These are phyloP conservation scores for Fusarium lateritium DNA, from an alignment of 2,329 filamentous ascomycete genomes.

Conservation along the genomic window DNA sequence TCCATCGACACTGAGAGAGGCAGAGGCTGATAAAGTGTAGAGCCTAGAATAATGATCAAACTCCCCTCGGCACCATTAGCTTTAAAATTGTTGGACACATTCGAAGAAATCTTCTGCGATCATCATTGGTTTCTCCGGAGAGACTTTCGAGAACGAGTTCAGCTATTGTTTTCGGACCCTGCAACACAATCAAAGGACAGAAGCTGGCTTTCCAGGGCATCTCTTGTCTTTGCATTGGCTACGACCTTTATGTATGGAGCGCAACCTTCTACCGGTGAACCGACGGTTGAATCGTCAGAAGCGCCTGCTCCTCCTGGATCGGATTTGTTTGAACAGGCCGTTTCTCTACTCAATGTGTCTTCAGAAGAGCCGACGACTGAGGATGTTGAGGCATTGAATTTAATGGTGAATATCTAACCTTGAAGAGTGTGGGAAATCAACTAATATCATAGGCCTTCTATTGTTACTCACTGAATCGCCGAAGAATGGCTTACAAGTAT, in stretches of 20 bases:
- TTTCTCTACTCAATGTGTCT: background rate
- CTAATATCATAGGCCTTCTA: background rate
- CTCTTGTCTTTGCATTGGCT: background rate
- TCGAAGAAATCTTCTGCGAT: background rate
- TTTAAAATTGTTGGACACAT: background rate
- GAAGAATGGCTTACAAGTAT: background rate
- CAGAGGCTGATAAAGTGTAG: background rate
- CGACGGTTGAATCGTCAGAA: background rate
- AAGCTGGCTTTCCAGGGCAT: background rate
- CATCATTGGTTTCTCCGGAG: slow-evolving; percentile 1
- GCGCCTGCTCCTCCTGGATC: background rate
- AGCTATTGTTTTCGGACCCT: background rate
- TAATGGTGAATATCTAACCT: background rate
- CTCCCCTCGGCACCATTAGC: background rate
- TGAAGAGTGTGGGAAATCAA: too few species aligned
- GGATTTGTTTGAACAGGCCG: background rate
- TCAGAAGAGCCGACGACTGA: background rate
- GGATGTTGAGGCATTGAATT: background rate
- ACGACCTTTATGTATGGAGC: background rate
- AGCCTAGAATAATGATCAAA: background rate
- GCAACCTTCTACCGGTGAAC: background rate
- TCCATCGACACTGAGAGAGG: too few species aligned
- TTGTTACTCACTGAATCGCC: background rate
- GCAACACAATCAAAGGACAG: background rate
- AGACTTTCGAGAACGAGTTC: background rate